A percentile compares a stretch with the other conserved stretches of the same genome.
phyloP scores from a whole-genome alignment of 2,329 filamentous ascomycete genomes.

The Fusarium phyllophilum region DNA sequence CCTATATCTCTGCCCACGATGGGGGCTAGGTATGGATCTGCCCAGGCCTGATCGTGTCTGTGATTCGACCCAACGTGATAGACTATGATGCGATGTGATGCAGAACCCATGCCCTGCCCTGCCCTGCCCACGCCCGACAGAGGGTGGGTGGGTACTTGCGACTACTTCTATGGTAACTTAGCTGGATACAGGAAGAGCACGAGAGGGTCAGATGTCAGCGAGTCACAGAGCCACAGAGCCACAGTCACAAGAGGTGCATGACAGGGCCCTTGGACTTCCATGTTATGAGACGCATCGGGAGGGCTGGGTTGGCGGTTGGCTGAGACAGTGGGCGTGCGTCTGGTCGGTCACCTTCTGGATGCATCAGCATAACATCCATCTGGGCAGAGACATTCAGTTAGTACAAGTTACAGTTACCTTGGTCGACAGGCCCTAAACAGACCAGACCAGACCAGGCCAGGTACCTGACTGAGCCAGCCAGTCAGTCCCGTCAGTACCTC shows the following conservation, averaged over 20 bases:
- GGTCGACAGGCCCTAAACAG: constrained; percentile 5
- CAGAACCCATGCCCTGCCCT: constrained; percentile 22
- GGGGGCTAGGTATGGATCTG: background rate
- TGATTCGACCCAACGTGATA: constrained; percentile 22
- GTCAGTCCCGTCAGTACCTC: constrained; percentile 1
- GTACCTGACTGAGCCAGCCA: constrained; percentile 6
- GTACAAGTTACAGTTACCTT: background rate
- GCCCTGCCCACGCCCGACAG: constrained; percentile 6
- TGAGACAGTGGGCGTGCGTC: constrained; percentile 12
- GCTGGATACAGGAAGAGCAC: constrained; percentile 13
- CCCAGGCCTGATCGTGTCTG: background rate
- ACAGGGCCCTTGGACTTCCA: constrained; percentile 10
- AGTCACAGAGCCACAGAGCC: constrained; percentile 38
- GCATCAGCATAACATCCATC: constrained; percentile 6
- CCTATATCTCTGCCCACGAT: background rate
- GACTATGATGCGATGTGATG: constrained; percentile 26
- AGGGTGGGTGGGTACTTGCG: constrained; percentile 2
- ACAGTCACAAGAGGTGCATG: constrained; percentile 37
- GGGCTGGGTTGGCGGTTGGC: constrained; percentile 27
- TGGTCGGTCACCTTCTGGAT: constrained; percentile 14
- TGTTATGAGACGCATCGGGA: constrained; percentile 27
- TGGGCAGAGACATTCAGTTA: constrained; percentile 9
- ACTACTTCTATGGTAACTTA: constrained; percentile 8
- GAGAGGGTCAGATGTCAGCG: constrained; percentile 37
- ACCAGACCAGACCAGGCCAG: background rate